phyloP scores from a whole-genome alignment of 768 basidiomycete genomes.

The Exidia glandulosa region DNA sequence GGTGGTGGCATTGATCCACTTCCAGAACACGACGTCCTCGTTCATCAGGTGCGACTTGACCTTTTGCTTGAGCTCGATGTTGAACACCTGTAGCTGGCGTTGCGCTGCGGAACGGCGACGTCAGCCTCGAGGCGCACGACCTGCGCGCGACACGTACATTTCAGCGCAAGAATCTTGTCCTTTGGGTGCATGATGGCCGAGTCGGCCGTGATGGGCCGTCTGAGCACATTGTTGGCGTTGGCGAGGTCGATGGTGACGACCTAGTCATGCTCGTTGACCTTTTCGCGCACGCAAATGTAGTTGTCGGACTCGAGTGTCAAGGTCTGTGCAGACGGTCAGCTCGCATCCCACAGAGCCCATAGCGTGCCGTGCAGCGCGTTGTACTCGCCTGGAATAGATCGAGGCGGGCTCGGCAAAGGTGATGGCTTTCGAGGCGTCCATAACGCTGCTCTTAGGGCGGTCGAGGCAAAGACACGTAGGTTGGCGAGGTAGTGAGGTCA shows the following conservation, averaged over 20 bases:
- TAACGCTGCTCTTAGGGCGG: too few species aligned
- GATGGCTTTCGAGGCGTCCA: slow-evolving; percentile 49
- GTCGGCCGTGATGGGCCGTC: slow-evolving; percentile 91
- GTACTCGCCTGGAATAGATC: slow-evolving; percentile 89
- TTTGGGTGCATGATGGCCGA: slow-evolving; percentile 97
- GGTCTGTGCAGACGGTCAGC: too few species aligned
- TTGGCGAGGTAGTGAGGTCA: too few species aligned
- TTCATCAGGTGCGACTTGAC: slow-evolving; percentile 90
- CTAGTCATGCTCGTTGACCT: too few species aligned
- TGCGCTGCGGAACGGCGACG: slow-evolving; percentile 65
- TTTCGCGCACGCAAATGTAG: not conserved
- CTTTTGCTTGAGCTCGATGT: slow-evolving; percentile 95
- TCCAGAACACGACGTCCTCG: slow-evolving; percentile 97
- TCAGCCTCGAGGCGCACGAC: too few species aligned
- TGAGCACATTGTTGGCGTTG: slow-evolving; percentile 94
- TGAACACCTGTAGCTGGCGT: slow-evolving; percentile 93
- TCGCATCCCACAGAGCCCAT: too few species aligned
- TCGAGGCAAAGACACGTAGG: too few species aligned
- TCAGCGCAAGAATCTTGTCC: slow-evolving; percentile 93
- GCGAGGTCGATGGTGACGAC: slow-evolving; percentile 95
- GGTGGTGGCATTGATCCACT: slow-evolving; percentile 87
- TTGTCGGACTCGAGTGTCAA: too few species aligned
- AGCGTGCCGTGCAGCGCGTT: too few species aligned
- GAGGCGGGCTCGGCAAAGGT: slow-evolving; percentile 85
- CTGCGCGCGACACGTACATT: slow-evolving; percentile 41